Evolutionary conservation across 306 rosid genomes (phyloP), one percentile per base, ranked within the genome.

Genomic region (Medicago truncatula): DNA sequence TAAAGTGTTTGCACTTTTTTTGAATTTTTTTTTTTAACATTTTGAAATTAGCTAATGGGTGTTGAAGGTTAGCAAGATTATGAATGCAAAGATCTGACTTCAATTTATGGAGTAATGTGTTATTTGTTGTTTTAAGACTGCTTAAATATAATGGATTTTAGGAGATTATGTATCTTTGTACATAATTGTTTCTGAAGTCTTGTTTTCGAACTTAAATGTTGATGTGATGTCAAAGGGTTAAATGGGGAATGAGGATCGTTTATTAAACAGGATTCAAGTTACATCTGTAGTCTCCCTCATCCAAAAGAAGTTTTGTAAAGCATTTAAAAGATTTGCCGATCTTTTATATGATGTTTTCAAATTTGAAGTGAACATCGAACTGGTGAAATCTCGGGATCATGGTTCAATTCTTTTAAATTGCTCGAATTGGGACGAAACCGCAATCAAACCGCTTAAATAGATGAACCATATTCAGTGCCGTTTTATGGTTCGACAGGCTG

Each of bases 251-350:
- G 17, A 17, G 62, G 60, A 17, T 80, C 38, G 13, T 59, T 2
- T 18, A 77, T 62, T 49, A 74, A 61, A 81, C 65, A 66, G 12
- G 70, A 67, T 71, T 58, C 21, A 64, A 44, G 80, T 74, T 66
- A 44, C 52, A 50, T 79, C 20, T 76, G 41, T 23, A 14, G 28
- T 61, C 39, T 46, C 53, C 65, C 65, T 50, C 47, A 34, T 15
- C 75, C 50, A 36, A 40, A 79, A 41, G 47, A 60, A 68, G 49
- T 44, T 70, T 65, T 74, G 44, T 78, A 31, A 67, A 70, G 57
- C 58, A 41, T 82, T 59, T 41, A 14, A 39, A 46, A 73, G 17
- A 41, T 38, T 39, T 64, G 44, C 65, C 13, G 23, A 58, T 13
- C 64, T 28, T 59, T 25, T 59, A 18, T 56, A 31, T 14, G 17